Percentiles rank a stretch among this genome's conserved stretches.
phyloP scores from a whole-genome alignment of 768 basidiomycete genomes.

The Megacollybia marginata region DNA sequence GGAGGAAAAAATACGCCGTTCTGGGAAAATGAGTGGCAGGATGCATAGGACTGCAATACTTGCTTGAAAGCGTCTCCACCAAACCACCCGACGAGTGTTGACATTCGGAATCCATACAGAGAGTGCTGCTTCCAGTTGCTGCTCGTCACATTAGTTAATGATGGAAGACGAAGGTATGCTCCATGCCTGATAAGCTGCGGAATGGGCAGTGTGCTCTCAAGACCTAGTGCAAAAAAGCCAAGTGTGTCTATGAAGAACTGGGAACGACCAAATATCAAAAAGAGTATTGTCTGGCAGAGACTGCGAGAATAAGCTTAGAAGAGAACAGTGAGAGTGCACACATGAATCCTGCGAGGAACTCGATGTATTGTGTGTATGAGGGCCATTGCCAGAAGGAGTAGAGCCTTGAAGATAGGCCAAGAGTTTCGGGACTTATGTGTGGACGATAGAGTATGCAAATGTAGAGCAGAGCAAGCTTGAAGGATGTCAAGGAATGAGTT shows the following conservation, averaged over 20 bases:
- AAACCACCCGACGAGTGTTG: constrained; percentile 77
- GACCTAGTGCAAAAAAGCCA: constrained; percentile 72
- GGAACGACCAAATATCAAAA: constrained; percentile 65
- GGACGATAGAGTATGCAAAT: constrained; percentile 76
- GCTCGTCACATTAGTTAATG: constrained; percentile 4
- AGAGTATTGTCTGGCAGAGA: constrained; percentile 64
- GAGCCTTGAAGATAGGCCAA: constrained; percentile 55
- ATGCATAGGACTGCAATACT: constrained; percentile 11
- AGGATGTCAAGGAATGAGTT: constrained; percentile 8
- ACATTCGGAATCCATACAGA: constrained; percentile 77
- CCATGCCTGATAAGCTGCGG: constrained; percentile 74
- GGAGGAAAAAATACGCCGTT: constrained; percentile 73
- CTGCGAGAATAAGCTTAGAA: constrained; percentile 17
- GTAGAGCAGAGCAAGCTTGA: constrained; percentile 68
- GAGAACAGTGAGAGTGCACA: constrained; percentile 20
- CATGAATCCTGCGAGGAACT: constrained; percentile 78
- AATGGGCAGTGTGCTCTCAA: constrained; percentile 82
- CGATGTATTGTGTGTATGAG: constrained; percentile 69
- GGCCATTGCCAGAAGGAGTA: constrained; percentile 85
- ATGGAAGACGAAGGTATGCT: constrained; percentile 1
- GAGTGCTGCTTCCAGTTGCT: constrained; percentile 79
- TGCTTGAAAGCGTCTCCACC: constrained; percentile 86
- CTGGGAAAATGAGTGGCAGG: constrained; percentile 25
- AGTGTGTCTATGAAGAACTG: constrained; percentile 52
- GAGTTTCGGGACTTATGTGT: constrained; percentile 46